These are phyloP conservation scores for Calocera viscosa DNA, from an alignment of 768 basidiomycete species.

Conservation along the genomic window DNA sequence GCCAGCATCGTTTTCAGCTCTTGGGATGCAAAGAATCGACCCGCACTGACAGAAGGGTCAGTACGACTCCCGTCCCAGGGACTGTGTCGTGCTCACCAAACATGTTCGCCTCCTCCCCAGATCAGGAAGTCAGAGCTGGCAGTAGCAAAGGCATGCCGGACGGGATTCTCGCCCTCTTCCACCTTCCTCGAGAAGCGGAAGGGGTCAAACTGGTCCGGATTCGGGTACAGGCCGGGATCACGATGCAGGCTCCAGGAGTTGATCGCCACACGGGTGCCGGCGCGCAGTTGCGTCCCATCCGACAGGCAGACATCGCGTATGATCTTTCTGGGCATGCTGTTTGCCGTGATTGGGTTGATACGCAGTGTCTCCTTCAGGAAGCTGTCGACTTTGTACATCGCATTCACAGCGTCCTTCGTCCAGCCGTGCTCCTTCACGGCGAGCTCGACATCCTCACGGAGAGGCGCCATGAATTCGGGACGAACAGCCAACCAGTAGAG, in stretches of 20 bases:
- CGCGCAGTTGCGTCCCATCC: constrained; percentile 33
- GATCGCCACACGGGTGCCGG: constrained; percentile 28
- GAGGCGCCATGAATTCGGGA: constrained; percentile 27
- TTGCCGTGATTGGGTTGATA: not conserved
- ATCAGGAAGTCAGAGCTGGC: not conserved
- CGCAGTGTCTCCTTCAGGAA: constrained; percentile 40
- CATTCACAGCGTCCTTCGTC: constrained; percentile 33
- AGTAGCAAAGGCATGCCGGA: not conserved
- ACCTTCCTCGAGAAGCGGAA: not conserved
- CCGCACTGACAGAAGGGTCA: constrained; percentile 26
- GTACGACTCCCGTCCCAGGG: not conserved
- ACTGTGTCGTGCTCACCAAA: not conserved
- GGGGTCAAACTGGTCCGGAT: constrained; percentile 25
- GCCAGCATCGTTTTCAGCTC: constrained; percentile 38
- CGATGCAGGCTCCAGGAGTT: constrained; percentile 27
- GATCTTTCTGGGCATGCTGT: constrained; percentile 3
- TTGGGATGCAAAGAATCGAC: constrained; percentile 37
- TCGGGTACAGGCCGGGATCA: constrained; percentile 29
- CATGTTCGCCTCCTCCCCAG: not conserved
- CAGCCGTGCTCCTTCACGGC: constrained; percentile 26
- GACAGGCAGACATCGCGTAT: constrained; percentile 23
- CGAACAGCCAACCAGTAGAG: constrained; percentile 31
- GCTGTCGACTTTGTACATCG: constrained; percentile 37
- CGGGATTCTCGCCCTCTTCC: not conserved
- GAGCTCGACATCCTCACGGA: constrained; percentile 25